Base-by-base conservation (phyloP, 1,284 basidiomycete genomes). In the Golubevia sp. region DNA sequence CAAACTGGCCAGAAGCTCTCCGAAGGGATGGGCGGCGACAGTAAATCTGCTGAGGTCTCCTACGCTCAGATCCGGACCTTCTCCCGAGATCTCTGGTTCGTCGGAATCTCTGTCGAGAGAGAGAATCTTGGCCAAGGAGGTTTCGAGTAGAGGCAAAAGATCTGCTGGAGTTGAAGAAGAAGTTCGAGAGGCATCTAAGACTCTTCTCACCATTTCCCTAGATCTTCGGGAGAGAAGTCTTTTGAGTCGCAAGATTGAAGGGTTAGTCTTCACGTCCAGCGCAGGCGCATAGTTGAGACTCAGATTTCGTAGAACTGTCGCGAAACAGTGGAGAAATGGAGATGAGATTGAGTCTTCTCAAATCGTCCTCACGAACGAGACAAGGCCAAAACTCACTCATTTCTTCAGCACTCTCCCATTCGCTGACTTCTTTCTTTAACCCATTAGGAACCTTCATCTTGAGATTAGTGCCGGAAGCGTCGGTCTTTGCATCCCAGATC, bases 221-320 rank as follows among this genome's bases (percentile, higher is more conserved):
- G 30, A 34, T 34, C 30, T 34, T 5, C 30, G 30, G 11, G 30
- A 34, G 11, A 34, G 30, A 34, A 34, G 30, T 34, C 30, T 3
- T 34, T 11, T 3, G 11, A 34, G 30, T 34, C 30, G 4, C 30
- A 34, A 11, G 30, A 34, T 34, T 5, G 30, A 34, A 3, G 53
- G 23, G 44, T 76, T 68, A 15, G 52, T 27, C 2, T 57, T 25
- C 5, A 66, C 27, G 2, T 69, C 57, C 51, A 77, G 30, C 0
- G 64, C 66, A 5, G 76, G 73, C 1, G 59, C 61, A 49, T 82
- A 80, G 54, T 77, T 80, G 23, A 67, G 38, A 0, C 25, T 49
- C 34, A 79, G 61, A 50, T 74, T 75, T 21, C 62, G 58, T 2
- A 3, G 23, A 11, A 74, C 61, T 63, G 59, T 5, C 11, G n/a